A percentile compares a stretch with the other conserved stretches of the same genome.
phyloP scores from a whole-genome alignment of 2,329 filamentous ascomycete genomes.

The Atkinsonella hypoxylon region DNA sequence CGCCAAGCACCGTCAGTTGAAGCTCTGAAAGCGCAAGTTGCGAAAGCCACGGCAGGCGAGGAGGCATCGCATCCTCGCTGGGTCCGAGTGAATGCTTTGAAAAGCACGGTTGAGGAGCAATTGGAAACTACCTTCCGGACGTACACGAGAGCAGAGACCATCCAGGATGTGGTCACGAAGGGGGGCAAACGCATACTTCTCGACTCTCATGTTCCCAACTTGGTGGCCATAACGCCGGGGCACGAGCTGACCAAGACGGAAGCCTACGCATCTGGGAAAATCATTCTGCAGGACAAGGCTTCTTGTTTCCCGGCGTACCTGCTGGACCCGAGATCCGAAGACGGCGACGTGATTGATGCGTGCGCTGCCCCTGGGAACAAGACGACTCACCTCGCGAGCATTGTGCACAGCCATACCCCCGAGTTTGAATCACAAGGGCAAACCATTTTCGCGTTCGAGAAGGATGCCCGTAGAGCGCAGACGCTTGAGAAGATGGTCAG shows the following conservation, averaged over 20 bases:
- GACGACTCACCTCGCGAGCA: conserved; percentile 81
- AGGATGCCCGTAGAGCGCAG: conserved; percentile 56
- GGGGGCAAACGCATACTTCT: conserved; percentile 46
- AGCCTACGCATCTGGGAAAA: conserved; percentile 62
- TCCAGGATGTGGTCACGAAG: conserved; percentile 42
- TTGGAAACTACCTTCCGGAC: conserved; percentile 61
- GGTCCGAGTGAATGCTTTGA: conserved; percentile 77
- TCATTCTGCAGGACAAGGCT: conserved; percentile 93
- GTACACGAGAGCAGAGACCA: conserved; percentile 42
- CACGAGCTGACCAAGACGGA: conserved; percentile 60
- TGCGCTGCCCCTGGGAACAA: conserved; percentile 96
- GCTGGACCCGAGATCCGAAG: conserved; percentile 52
- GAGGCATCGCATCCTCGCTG: conserved; percentile 66
- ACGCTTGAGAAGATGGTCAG: conserved; percentile 78
- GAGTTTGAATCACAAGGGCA: conserved; percentile 22
- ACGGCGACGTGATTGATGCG: conserved; percentile 77
- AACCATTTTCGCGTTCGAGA: conserved; percentile 67
- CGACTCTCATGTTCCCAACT: conserved; percentile 72
- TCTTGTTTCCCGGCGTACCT: conserved; percentile 94
- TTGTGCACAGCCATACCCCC: conserved; percentile 39
- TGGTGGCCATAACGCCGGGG: conserved; percentile 65
- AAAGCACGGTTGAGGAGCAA: conserved; percentile 58
- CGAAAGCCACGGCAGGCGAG: conserved; percentile 34
- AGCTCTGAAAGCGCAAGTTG: conserved; percentile 48
- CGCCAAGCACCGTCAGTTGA: conserved; percentile 58